A percentile compares a stretch with the other conserved stretches of the same genome.
phyloP scores from a whole-genome alignment of 2,329 filamentous ascomycete genomes.

The Ceratocystis lukuohia region DNA sequence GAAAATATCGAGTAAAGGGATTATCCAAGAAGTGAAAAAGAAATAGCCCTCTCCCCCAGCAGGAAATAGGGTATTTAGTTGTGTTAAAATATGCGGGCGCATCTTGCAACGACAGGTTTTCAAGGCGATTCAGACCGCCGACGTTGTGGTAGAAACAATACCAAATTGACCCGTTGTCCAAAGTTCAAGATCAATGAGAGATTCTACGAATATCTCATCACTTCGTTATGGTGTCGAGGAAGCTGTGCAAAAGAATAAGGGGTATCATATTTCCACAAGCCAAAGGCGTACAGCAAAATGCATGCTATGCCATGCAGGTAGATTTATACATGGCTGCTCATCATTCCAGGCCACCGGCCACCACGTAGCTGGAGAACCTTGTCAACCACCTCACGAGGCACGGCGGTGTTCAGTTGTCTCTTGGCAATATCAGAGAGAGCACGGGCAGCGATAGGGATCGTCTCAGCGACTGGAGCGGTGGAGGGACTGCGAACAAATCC shows the following conservation, averaged over 20 bases:
- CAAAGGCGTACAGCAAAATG: neutral
- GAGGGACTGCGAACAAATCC: conserved; percentile 17
- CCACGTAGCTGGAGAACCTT: conserved; percentile 12
- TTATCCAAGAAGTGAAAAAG: conserved; percentile 4
- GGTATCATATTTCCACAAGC: neutral
- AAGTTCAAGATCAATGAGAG: neutral
- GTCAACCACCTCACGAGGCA: conserved; percentile 7
- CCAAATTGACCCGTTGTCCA: neutral
- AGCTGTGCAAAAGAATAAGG: neutral
- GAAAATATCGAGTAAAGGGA: conserved; percentile 12
- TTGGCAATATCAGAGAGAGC: conserved; percentile 8
- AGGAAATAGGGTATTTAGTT: neutral
- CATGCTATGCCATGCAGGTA: neutral
- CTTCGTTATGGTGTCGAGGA: neutral
- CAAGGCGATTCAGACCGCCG: too few relatives aligned
- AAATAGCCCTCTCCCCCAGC: neutral
- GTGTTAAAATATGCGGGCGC: neutral
- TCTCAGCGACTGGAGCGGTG: conserved; percentile 7
- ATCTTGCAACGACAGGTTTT: too few relatives aligned
- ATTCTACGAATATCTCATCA: neutral
- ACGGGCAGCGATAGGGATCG: conserved; percentile 1
- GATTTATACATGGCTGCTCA: neutral
- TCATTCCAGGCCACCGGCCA: conserved; percentile 11
- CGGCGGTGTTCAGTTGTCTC: conserved; percentile 10
- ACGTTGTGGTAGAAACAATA: neutral